These are phyloP conservation scores for Cercophora sp. DNA, from an alignment of 495 filamentous ascomycete species.

Conservation along the genomic window DNA sequence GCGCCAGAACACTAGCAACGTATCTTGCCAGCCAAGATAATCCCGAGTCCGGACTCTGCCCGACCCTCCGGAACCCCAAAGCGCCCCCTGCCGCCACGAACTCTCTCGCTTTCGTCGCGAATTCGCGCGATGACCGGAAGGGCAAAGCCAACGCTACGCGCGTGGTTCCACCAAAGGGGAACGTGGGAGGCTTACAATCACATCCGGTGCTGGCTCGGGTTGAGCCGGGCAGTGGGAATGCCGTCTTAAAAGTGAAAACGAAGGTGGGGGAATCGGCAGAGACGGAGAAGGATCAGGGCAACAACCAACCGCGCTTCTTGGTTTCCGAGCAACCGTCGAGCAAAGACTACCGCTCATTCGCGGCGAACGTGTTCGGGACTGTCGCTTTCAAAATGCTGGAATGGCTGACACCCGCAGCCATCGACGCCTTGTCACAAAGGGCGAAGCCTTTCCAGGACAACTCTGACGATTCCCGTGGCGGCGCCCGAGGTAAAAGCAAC, in stretches of 20 bases:
- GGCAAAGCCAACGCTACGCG: not conserved
- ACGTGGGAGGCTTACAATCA: not conserved
- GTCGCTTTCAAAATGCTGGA: slow-evolving; percentile 74
- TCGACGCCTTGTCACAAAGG: slow-evolving; percentile 39
- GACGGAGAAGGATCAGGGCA: not conserved
- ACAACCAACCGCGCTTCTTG: too few species aligned
- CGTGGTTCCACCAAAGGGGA: slow-evolving; percentile 6
- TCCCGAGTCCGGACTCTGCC: slow-evolving; percentile 70
- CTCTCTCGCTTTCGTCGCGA: slow-evolving; percentile 35
- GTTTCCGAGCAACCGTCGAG: slow-evolving; percentile 50
- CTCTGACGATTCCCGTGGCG: not conserved
- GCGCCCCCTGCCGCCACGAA: slow-evolving; percentile 36
- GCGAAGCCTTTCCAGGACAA: slow-evolving; percentile 14
- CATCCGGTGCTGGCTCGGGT: not conserved
- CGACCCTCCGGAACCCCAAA: slow-evolving; percentile 39
- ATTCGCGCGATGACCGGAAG: slow-evolving; percentile 17
- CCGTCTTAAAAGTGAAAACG: not conserved
- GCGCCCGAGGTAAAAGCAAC: not conserved
- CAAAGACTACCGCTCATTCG: slow-evolving; percentile 81
- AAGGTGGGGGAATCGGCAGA: not conserved
- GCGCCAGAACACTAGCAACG: slow-evolving; percentile 72
- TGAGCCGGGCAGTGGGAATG: not conserved
- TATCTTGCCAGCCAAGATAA: slow-evolving; percentile 77
- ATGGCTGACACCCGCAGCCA: slow-evolving; percentile 60
- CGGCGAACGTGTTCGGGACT: slow-evolving; percentile 77